Evolutionary conservation across 1,139 yeast species (phyloP), one percentile per base, ranked within the genome.

Genomic region (Komagataea norvegica): DNA sequence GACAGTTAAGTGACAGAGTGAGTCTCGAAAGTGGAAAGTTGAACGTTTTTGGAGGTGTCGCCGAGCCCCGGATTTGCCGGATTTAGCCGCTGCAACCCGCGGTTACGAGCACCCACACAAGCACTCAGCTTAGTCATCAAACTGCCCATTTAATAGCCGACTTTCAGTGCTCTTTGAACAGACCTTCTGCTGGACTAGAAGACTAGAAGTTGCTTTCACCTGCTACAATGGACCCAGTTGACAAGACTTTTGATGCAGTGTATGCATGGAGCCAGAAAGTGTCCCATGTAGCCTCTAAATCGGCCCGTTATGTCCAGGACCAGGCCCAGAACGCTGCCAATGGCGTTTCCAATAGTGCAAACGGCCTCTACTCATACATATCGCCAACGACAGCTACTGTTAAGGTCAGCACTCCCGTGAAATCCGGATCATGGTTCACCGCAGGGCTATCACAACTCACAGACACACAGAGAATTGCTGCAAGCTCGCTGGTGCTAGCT

Each of bases 171-270:
- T n/a, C n/a, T 23, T 23, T 23, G n/a, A 23, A 11, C 10, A 21
- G 31, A 8, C 31, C 19, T 28, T 19, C 18, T 18, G 14, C 11
- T 19, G 3, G 13, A 13, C 24, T 23, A 19, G 13, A 3, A 18
- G n/a, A 24, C 8, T 24, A 6, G n/a, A 21, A n/a, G n/a, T n/a
- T n/a, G 24, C 8, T 21, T 8, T 21, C 8, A 11, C 8, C 10
- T 21, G 24, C 16, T n/a, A 14, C 11, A n/a, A 53, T 52, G 54
- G 61, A 57, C 31, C 60, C 59, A 16, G 55, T 57, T 8, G 61
- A 56, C 17, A 49, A 36, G 41, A 47, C 59, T 0, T 51, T 56
- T 26, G 55, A 53, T 22, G 40, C 52, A 4, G 45, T 49, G 9
- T 52, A 46, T 40, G 40, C 44, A 31, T 45, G 44, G 40, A 41